Conservation (phyloP, 768 basidiomycete species). For the Lyophyllum decastes region DNA sequence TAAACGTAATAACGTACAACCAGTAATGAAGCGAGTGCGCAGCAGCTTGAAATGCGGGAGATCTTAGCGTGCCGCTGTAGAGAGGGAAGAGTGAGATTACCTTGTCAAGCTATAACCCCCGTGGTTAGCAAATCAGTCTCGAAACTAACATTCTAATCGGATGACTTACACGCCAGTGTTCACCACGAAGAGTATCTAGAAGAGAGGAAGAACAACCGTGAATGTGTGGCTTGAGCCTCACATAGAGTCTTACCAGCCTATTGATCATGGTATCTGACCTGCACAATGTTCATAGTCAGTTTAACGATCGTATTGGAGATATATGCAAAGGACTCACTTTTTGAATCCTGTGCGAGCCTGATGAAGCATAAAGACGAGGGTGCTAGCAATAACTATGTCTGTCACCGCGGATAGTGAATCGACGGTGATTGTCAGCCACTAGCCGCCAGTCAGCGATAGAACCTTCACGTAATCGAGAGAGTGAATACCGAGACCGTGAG, state of each 20-base stretch:
- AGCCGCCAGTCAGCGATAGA: not conserved
- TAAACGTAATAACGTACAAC: slow-evolving; percentile 29
- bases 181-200: slow-evolving; percentile 52
- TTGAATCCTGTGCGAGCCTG: slow-evolving; percentile 52
- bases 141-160: not conserved
- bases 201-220: not conserved
- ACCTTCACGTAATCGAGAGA: too few species aligned
- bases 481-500: slow-evolving; percentile 32
- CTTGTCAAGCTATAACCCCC: slow-evolving; percentile 31
- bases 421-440: slow-evolving; percentile 51
- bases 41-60: slow-evolving; percentile 28
- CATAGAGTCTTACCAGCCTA: slow-evolving; percentile 34
- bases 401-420: slow-evolving; percentile 49
- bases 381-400: slow-evolving; percentile 50
- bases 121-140: not conserved
- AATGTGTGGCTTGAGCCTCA: not conserved
- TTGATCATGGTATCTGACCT: slow-evolving; percentile 55
- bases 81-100: slow-evolving; percentile 18
- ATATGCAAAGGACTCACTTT: slow-evolving; percentile 26
- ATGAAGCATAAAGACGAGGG: slow-evolving; percentile 47
- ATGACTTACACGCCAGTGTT: slow-evolving; percentile 48
- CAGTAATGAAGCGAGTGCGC: slow-evolving; percentile 49
- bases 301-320: not conserved
- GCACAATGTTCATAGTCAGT: not conserved
- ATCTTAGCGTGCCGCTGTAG: not conserved